Conservation (phyloP, 257 asterid genomes). For the Thymus mandschuricus region DNA sequence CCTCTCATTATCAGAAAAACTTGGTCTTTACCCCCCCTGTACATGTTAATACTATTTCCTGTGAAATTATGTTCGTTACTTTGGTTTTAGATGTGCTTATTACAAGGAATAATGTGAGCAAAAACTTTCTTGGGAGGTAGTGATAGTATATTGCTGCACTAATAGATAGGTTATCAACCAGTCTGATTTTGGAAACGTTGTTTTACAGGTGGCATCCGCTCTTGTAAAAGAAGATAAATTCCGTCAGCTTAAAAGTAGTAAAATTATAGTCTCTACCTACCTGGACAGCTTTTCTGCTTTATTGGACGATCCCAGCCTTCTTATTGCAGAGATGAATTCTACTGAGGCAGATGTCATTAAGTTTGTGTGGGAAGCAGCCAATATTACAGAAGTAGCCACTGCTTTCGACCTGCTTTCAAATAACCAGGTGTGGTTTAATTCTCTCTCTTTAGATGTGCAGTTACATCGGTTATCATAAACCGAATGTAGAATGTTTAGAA, state of each 20-base stretch:
- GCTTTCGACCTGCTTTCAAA: slow-evolving; percentile 54
- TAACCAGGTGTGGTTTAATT: slow-evolving; percentile 44
- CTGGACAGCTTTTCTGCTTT: slow-evolving; percentile 40
- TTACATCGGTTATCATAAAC: not conserved
- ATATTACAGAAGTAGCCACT: slow-evolving; percentile 48
- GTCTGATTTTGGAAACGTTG: slow-evolving; percentile 9
- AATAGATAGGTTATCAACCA: not conserved
- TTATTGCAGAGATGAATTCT: slow-evolving; percentile 50
- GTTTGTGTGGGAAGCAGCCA: slow-evolving; percentile 47
- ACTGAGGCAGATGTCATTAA: slow-evolving; percentile 60
- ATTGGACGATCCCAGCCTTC: slow-evolving; percentile 45
- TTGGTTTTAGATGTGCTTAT: not conserved
- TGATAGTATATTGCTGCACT: not conserved
- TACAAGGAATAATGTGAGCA: not conserved
- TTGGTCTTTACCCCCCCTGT: too few relatives aligned
- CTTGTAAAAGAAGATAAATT: slow-evolving; percentile 41
- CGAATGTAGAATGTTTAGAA: not conserved
- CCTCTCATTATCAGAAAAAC: not conserved
- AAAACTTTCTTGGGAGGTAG: not conserved
- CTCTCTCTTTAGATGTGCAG: not conserved
- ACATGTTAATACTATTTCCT: not conserved
- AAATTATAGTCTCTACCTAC: slow-evolving; percentile 54
- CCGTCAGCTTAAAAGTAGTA: slow-evolving; percentile 38
- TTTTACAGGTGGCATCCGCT: slow-evolving; percentile 50
- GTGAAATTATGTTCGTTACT: not conserved